Base-by-base conservation (phyloP, 2,329 filamentous ascomycete genomes). In the Apiospora rasikravindrae region DNA sequence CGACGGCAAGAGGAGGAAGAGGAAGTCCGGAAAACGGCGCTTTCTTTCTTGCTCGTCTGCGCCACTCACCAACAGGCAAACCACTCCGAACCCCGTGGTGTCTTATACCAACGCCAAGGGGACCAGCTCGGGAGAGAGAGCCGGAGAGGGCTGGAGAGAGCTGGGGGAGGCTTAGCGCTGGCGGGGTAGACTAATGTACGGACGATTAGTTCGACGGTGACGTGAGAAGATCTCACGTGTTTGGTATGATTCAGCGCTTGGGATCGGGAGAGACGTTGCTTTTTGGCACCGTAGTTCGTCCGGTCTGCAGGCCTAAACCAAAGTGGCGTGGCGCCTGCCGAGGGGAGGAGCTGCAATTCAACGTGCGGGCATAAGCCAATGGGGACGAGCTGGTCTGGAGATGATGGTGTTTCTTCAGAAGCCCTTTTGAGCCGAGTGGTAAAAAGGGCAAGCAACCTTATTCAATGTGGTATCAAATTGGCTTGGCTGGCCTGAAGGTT, bases 141-240 rank as follows among this genome's bases (percentile, higher is more conserved):
- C 40, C 13, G 40, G 40, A 22, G 8, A 37, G 11, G 16, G 45
- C 45, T 47, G 45, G 45, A 19, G 49, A 53, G 53, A 61, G 14
- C 26, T 57, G 51, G 51, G 49, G 51, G 16, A 33, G 14, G 51
- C 29, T 61, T 22, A 61, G 29, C 53, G 26, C 53, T 37, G 19
- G 53, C 29, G 29, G 53, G 53, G 29, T 37, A 37, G 26, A 26
- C 29, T 61, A 61, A 26, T 26, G 26, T 37, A 11, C 53, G 37
- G 53, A 8, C 4, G 29, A 61, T 61, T 61, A 37, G 29, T 61
- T 37, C 33, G 24, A 14, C 49, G 19, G 29, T 61, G 53, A 61
- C 53, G 53, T 61, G 53, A 61, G 22, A 57, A 26, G 53, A 61
- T 61, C 53, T 61, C 53, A 61, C 53, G 53, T 61, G 53, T 19